Conservation (phyloP, 352 stramenopile species). For the Blastocystis sp. region DNA sequence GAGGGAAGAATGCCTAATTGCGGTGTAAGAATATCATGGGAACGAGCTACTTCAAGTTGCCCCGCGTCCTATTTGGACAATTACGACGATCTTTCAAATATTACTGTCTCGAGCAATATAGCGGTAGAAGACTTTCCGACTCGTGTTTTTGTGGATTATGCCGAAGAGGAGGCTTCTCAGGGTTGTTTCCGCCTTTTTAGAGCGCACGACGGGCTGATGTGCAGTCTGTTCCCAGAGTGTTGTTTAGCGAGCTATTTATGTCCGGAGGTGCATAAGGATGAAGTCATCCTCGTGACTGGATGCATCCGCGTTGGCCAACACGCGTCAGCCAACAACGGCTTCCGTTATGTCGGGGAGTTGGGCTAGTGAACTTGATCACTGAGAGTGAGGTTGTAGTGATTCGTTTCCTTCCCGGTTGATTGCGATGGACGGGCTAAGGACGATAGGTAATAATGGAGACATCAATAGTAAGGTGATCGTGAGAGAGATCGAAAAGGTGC, state of each 20-base stretch:
- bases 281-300: background rate
- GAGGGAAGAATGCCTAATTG: background rate
- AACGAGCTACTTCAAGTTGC: too few relatives aligned
- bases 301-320: background rate
- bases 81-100: background rate
- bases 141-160: conserved; percentile 1
- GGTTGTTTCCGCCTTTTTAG: background rate
- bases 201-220: conserved; percentile 34
- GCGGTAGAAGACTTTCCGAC: background rate
- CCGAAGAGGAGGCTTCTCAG: background rate
- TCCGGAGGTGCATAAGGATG: background rate
- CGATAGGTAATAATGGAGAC: background rate
- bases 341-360: background rate
- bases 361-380: background rate
- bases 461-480: background rate
- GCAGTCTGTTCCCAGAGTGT: conserved; percentile 12
- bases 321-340: too few relatives aligned
- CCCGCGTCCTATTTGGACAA: too few relatives aligned
- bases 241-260: background rate
- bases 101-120: background rate
- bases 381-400: background rate
- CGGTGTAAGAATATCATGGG: too few relatives aligned
- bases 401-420: background rate
- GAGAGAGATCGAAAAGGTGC: conserved; percentile 41
- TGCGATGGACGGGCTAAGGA: background rate